Evolutionary conservation across 371 early-diverging fungal species (phyloP), one percentile per base, ranked within the genome.

Genomic region (Aphelidium insulamus): DNA sequence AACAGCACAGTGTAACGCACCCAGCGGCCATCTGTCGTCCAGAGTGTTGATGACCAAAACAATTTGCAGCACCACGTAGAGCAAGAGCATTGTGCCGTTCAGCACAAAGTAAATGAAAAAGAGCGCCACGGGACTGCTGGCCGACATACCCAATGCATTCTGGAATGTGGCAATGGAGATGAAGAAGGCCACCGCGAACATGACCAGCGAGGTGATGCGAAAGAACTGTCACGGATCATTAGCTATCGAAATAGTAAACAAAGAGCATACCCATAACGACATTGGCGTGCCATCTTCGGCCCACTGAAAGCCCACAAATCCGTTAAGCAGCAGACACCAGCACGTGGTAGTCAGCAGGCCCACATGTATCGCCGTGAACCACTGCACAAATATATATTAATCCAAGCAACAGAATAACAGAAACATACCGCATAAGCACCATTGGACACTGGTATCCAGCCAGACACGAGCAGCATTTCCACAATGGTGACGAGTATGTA

Each of bases 1-100:
- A 11, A 6, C 45, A 16, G 18, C 0, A n/a, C 14, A 5, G 15
- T 39, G 5, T 8, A 18, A 33, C 33, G 25, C 59, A 41, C 69
- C 86, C 32, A 94, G 52, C 7, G 92, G 87, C 92, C 92, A 94
- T 35, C 80, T 72, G 57, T 90, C 90, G 44, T 94, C 88, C 36
- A 88, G 58, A 6, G 87, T 83, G 49, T 75, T 83, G 33, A 87
- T 59, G 17, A 91, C 92, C n/a, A 91, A 62, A 12, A 87, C 62
- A 22, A 88, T 73, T 53, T 94, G 92, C 11, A 81, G 61, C 36
- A 83, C 57, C 15, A 83, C 67, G 56, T 91, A 91, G 38, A 85
- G 60, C 20, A 77, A 40, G 38, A 87, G 62, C 26, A 74, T 72
- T 22, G 74, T 59, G 12, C 72, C 77, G 38, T 81, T 75, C 45